Conservation (phyloP, 768 basidiomycete genomes). For the Leccinum barrowsii region DNA sequence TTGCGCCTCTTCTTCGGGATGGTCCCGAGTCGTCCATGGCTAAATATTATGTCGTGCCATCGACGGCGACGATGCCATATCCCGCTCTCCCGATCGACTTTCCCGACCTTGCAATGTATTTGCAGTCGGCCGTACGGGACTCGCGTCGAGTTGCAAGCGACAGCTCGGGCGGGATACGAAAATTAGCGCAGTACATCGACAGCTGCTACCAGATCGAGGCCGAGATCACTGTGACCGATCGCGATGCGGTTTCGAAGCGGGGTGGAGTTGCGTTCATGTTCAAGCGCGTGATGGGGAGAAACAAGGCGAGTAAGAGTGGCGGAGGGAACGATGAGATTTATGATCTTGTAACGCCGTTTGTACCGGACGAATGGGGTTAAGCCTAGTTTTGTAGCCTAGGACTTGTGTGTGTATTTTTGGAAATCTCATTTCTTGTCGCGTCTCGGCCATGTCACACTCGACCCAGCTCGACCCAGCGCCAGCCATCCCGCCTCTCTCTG, state of each 20-base stretch:
- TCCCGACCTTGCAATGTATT: slow-evolving; percentile 71
- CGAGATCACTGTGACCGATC: slow-evolving; percentile 24
- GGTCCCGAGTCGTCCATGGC: slow-evolving; percentile 59
- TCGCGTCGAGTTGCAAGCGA: slow-evolving; percentile 62
- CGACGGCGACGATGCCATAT: slow-evolving; percentile 53
- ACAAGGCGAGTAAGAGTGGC: slow-evolving; percentile 43
- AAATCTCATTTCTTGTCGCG: background rate
- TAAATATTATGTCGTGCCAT: slow-evolving; percentile 70
- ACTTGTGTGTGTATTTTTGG: background rate
- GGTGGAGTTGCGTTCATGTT: slow-evolving; percentile 52
- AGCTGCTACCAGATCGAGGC: slow-evolving; percentile 57
- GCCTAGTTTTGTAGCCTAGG: background rate
- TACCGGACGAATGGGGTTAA: slow-evolving; percentile 70
- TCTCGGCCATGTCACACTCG: background rate
- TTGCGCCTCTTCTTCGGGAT: slow-evolving; percentile 63
- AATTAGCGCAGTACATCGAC: slow-evolving; percentile 68
- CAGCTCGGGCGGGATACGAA: slow-evolving; percentile 56
- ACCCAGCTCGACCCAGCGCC: slow-evolving; percentile 11
- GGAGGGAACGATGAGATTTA: slow-evolving; percentile 75
- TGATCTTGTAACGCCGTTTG: slow-evolving; percentile 79
- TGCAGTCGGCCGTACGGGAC: slow-evolving; percentile 66
- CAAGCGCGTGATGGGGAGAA: slow-evolving; percentile 57
- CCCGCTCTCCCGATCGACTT: slow-evolving; percentile 73
- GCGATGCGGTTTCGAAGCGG: slow-evolving; percentile 36
- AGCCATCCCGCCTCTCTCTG: slow-evolving; percentile 44